A percentile compares a stretch with the other conserved stretches of the same genome.
These are phyloP conservation scores for Metschnikowia drakensbergensis DNA, from an alignment of 805 yeast species.

Conservation along the genomic window DNA sequence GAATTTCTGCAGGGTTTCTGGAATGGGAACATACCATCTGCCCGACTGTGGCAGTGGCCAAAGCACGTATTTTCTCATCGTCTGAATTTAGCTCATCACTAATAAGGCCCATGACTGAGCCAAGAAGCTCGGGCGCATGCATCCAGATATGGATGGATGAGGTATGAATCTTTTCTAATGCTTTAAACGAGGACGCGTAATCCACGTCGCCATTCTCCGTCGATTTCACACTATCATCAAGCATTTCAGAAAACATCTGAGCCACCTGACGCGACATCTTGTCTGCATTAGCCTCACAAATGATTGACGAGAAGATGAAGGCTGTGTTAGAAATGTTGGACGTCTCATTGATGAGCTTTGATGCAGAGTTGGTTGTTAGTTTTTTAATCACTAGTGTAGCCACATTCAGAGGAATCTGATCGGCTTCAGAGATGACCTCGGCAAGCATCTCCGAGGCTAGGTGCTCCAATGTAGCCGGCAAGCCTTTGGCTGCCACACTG, in stretches of 20 bases:
- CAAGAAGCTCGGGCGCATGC: conserved; percentile 67
- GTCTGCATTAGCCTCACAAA: conserved; percentile 69
- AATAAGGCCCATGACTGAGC: conserved; percentile 71
- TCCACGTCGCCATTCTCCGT: conserved; percentile 11
- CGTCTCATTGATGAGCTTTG: conserved; percentile 31
- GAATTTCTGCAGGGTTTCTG: conserved; percentile 27
- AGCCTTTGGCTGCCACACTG: conserved; percentile 41
- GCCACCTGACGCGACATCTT: conserved; percentile 73
- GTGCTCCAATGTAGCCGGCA: conserved; percentile 54
- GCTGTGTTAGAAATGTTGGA: conserved; percentile 49
- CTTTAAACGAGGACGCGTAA: conserved; percentile 28
- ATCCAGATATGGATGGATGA: conserved; percentile 70
- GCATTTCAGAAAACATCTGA: conserved; percentile 71
- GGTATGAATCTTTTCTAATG: conserved; percentile 58
- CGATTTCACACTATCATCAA: conserved; percentile 47
- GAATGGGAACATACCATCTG: conserved; percentile 45
- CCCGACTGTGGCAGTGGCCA: conserved; percentile 75
- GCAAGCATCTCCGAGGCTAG: conserved; percentile 67
- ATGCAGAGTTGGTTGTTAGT: conserved; percentile 21
- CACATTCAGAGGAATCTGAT: conserved; percentile 55
- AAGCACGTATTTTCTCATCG: conserved; percentile 52
- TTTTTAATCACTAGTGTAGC: conserved; percentile 63
- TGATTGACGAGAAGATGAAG: conserved; percentile 57
- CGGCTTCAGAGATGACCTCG: conserved; percentile 71
- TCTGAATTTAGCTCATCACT: conserved; percentile 79